These are phyloP conservation scores for Lavandula angustifolia DNA, from an alignment of 257 asterid species.

Conservation along the genomic window DNA sequence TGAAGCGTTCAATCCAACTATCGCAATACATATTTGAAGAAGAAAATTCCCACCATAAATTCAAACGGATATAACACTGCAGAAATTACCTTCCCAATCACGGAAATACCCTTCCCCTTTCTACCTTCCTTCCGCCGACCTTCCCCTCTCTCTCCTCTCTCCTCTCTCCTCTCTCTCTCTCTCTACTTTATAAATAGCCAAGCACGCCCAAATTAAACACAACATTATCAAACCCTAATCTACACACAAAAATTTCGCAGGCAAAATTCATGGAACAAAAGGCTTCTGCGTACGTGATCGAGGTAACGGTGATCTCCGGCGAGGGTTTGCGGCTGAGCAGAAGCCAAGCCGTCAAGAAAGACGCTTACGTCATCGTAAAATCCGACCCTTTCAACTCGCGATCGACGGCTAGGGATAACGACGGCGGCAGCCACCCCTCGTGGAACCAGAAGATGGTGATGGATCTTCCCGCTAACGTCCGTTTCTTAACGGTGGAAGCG, in stretches of 20 bases:
- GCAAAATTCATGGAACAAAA: background rate
- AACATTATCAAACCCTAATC: no score
- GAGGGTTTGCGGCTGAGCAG: slow-evolving; percentile 38
- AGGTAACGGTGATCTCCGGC: slow-evolving; percentile 45
- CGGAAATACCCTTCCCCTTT: slow-evolving; percentile 44
- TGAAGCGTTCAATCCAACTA: background rate
- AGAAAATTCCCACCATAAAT: slow-evolving; percentile 12
- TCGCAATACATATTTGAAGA: background rate
- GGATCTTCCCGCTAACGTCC: slow-evolving; percentile 53
- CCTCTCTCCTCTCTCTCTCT: background rate
- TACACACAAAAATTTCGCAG: background rate
- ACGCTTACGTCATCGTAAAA: slow-evolving; percentile 34
- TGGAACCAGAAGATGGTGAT: slow-evolving; percentile 68
- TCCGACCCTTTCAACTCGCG: slow-evolving; percentile 41
- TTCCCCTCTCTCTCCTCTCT: background rate
- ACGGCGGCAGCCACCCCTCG: slow-evolving; percentile 57
- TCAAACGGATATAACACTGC: background rate
- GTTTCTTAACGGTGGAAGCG: slow-evolving; percentile 57
- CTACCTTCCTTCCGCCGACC: slow-evolving; percentile 24
- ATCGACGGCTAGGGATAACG: slow-evolving; percentile 43
- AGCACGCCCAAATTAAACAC: no score
- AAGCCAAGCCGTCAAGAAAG: slow-evolving; percentile 37
- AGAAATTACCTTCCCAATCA: background rate
- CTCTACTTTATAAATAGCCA: background rate
- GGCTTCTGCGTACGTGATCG: slow-evolving; percentile 25